Conservation (phyloP, 2,329 filamentous ascomycete genomes). For the Epichloe sp. region DNA sequence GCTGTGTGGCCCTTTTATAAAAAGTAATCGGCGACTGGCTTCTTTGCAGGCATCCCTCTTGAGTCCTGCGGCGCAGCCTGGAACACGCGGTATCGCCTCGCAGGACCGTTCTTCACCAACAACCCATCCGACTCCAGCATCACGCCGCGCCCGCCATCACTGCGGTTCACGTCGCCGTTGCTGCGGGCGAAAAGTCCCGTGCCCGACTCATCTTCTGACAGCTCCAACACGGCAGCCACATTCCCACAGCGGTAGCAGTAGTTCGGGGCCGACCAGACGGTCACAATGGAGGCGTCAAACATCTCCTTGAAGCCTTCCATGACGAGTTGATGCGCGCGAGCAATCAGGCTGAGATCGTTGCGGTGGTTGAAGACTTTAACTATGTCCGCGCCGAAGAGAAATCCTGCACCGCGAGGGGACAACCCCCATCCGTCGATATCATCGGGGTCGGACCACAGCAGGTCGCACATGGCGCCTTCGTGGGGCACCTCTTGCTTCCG, state of each 20-base stretch:
- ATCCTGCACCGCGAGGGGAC: conserved; percentile 85
- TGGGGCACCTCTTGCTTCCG: conserved; percentile 97
- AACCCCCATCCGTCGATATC: conserved; percentile 96
- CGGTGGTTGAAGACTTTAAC: conserved; percentile 92
- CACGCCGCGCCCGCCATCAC: conserved; percentile 36
- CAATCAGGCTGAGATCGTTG: conserved; percentile 85
- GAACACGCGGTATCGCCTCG: conserved; percentile 85
- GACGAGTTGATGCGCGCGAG: conserved; percentile 88
- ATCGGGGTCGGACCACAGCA: conserved; percentile 95
- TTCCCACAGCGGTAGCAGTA: conserved; percentile 96
- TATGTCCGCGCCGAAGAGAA: conserved; percentile 90
- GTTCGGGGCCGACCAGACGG: conserved; percentile 96
- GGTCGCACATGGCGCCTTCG: conserved; percentile 96
- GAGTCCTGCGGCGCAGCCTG: conserved; percentile 94
- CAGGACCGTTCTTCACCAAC: conserved; percentile 51
- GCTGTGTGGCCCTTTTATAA: conserved; percentile 32
- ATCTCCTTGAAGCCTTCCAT: conserved; percentile 99
- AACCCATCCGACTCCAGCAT: conserved; percentile 34
- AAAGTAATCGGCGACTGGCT: conserved; percentile 95
- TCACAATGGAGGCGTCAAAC: conserved; percentile 92
- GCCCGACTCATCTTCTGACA: conserved; percentile 77
- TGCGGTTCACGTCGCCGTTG: conserved; percentile 54
- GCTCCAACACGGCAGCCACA: conserved; percentile 85
- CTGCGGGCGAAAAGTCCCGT: conserved; percentile 55
- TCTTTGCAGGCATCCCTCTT: conserved; percentile 93